Evolutionary conservation across 306 rosid genomes (phyloP), one percentile per base, ranked within the genome.

Genomic region (Quercus robur): DNA sequence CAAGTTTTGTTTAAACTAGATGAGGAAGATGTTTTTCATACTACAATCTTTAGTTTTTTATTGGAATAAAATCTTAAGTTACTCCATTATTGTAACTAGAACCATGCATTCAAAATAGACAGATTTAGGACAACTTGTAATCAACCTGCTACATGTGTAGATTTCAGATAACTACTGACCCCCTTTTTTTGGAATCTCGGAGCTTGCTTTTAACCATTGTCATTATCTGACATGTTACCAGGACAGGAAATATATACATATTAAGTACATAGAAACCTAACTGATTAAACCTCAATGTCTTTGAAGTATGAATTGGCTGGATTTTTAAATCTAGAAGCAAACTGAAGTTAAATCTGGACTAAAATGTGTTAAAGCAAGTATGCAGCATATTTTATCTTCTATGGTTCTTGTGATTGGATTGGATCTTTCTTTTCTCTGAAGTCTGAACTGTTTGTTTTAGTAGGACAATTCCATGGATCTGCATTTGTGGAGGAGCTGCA

Each of bases 391-490:
- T 51, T 81, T 30, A n/a, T 38, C 41, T 66, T 68, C 33, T 44
- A 19, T 52, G 21, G 71, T 75, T 84, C 73, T 75, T 77, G 58
- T 75, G 66, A 38, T 81, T 64, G 51, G 41, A 71, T 77, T 49
- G 64, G 76, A 35, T 81, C 57, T 84, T 41, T 35, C 33, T 57
- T 72, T 74, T 69, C 78, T 19, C 80, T 83, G 21, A 84, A 62
- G 77, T 25, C 82, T 84, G 21, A 84, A 62, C 68, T 55, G 56
- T 56, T 78, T 70, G 55, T 75, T 75, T 74, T 75, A 26, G 56
- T 74, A 88, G 97, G 94, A 77, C 84, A 87, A 89, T 84, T 84
- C 59, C 88, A 74, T 85, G 97, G 97, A 80, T 75, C 95, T 74
- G 71, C 91, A 46, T 61, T 87, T 76, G 86, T 84, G 71, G 91